Evolutionary conservation across 257 asterid species (phyloP).

Genomic region (Scutellaria barbata): DNA sequence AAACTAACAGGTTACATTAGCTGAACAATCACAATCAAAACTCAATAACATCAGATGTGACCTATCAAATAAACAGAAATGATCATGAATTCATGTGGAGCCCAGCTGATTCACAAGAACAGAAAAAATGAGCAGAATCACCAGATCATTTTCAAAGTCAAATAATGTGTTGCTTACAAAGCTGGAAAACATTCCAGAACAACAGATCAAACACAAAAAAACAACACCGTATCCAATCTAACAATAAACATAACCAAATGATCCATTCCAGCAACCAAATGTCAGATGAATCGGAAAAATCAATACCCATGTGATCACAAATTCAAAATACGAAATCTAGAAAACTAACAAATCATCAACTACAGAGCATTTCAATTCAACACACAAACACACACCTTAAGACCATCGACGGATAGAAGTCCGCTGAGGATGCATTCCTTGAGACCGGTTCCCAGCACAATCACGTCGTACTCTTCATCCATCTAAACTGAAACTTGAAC

Average conservation of each 20-base stretch:
- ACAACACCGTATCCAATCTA: conserved; percentile 20
- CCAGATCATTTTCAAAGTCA: conserved; percentile 25
- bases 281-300: conserved; percentile 15
- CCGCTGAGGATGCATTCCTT: conserved; percentile 80
- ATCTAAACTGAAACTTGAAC: conserved; percentile 33
- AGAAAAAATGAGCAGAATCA: not conserved
- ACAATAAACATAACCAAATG: not conserved
- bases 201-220: conserved; percentile 23
- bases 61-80: conserved; percentile 16
- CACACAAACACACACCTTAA: conserved; percentile 40
- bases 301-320: conserved; percentile 1
- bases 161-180: not conserved
- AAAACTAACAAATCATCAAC: not conserved
- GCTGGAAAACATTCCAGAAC: conserved; percentile 8
- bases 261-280: conserved; percentile 30
- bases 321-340: not conserved
- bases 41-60: not conserved
- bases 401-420: conserved; percentile 67
- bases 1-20: not conserved
- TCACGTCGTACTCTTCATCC: conserved; percentile 77
- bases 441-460: conserved; percentile 72
- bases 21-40: conserved; percentile 6
- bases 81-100: not conserved
- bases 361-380: conserved; percentile 9
- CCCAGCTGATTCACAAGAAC: conserved; percentile 22